These are phyloP conservation scores for Dendrobium officinale DNA, from an alignment of 106 monocot species.

Conservation along the genomic window DNA sequence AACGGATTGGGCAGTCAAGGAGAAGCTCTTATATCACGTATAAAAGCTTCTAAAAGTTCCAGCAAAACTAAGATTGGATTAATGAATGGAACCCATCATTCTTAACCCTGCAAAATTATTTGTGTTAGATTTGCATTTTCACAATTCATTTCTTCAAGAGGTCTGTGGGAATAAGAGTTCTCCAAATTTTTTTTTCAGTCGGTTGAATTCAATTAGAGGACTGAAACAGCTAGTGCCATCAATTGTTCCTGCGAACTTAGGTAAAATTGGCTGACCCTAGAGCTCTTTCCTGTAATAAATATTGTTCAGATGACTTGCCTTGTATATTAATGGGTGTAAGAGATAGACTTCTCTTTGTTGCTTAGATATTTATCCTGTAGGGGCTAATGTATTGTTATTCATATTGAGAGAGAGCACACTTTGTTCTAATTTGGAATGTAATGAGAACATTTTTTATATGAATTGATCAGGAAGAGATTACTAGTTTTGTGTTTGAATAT, in stretches of 20 bases:
- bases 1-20: slow-evolving; percentile 52
- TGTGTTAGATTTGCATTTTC: not conserved
- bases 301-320: not conserved
- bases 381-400: not conserved
- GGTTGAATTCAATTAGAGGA: not conserved
- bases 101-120: not conserved
- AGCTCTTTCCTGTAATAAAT: not conserved
- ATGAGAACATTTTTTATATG: not conserved
- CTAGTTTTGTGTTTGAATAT: not conserved
- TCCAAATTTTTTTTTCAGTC: not conserved
- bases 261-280: not conserved
- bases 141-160: not conserved
- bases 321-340: not conserved
- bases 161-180: not conserved
- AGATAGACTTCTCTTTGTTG: not conserved
- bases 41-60: slow-evolving; percentile 35
- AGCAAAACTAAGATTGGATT: not conserved
- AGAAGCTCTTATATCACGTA: slow-evolving; percentile 51
- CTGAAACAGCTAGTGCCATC: not conserved
- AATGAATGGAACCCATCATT: slow-evolving; percentile 19
- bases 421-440: not conserved
- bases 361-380: not conserved
- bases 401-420: not conserved
- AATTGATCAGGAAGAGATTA: not conserved
- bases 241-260: not conserved